Conservation (phyloP, 1,284 basidiomycete genomes). For the Blastosporella zonata region DNA sequence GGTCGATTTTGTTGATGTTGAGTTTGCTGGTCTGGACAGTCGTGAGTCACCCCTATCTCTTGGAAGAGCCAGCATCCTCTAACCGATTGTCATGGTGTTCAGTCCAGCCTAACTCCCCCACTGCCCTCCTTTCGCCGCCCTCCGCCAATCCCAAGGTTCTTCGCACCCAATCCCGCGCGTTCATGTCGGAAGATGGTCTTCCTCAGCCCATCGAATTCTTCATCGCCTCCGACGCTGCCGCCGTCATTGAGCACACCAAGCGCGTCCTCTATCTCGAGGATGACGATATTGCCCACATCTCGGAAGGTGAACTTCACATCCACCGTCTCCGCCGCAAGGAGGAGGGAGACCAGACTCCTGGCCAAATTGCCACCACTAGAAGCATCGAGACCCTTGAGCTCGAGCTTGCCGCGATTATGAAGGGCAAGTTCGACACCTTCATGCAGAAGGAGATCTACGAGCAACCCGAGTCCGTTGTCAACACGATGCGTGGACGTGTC, state of each 20-base stretch:
- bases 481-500: conserved; percentile 99
- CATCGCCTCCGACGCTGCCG: conserved; percentile 95
- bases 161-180: conserved; percentile 95
- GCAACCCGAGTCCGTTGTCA: conserved; percentile 99
- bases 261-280: conserved; percentile 98
- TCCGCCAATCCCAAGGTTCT: conserved; percentile 77
- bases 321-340: conserved; percentile 93
- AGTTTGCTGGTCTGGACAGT: conserved; percentile 73
- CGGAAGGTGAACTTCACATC: conserved; percentile 97
- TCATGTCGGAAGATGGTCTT: conserved; percentile 97
- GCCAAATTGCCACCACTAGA: conserved; percentile 76
- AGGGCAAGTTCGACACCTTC: conserved; percentile 99
- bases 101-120: conserved; percentile 51
- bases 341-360: conserved; percentile 57
- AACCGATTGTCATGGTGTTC: conserved; percentile 19
- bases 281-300: conserved; percentile 98
- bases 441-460: conserved; percentile 99
- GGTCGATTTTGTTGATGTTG: conserved; percentile 99
- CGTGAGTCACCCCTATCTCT: conserved; percentile 43
- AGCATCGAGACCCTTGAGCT: conserved; percentile 99
- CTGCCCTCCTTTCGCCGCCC: conserved; percentile 76
- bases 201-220: conserved; percentile 99
- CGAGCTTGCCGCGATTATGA: conserved; percentile 99
- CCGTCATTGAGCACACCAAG: conserved; percentile 99
- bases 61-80: neutral